Conservation (phyloP, 2,329 filamentous ascomycete genomes). For the Fusarium solani-melongenae region DNA sequence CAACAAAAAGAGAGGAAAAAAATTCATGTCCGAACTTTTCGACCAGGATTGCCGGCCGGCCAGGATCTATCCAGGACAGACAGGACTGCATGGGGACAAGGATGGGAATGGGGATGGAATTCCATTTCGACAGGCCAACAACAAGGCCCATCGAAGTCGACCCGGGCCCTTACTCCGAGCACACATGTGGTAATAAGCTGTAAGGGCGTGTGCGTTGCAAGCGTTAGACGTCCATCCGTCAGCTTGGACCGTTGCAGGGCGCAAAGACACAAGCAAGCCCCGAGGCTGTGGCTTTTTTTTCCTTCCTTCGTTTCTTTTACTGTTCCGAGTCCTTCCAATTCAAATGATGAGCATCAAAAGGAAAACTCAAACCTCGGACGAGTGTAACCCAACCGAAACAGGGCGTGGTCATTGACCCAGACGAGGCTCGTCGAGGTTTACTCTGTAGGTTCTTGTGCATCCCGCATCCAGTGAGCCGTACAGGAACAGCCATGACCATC, state of each 20-base stretch:
- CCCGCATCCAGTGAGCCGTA: not conserved
- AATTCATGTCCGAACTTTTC: slow-evolving; percentile 25
- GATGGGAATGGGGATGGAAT: slow-evolving; percentile 39
- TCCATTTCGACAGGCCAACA: slow-evolving; percentile 28
- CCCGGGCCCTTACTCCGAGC: slow-evolving; percentile 6
- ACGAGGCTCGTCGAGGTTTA: slow-evolving; percentile 9
- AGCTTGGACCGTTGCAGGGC: slow-evolving; percentile 2
- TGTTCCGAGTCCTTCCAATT: slow-evolving; percentile 6
- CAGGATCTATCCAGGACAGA: slow-evolving; percentile 13
- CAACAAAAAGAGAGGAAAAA: slow-evolving; percentile 20
- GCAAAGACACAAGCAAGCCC: slow-evolving; percentile 7
- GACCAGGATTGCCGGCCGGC: slow-evolving; percentile 30
- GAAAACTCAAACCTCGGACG: slow-evolving; percentile 5
- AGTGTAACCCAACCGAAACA: slow-evolving; percentile 14
- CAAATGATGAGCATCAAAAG: slow-evolving; percentile 5
- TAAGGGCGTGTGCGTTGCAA: slow-evolving; percentile 30
- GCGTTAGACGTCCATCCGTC: slow-evolving; percentile 25
- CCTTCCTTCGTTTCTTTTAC: not conserved
- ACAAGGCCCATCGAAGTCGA: slow-evolving; percentile 20
- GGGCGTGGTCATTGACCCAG: not conserved
- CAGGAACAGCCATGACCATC: not conserved
- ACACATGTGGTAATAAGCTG: slow-evolving; percentile 15
- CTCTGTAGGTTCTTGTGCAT: not conserved
- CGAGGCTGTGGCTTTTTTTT: slow-evolving; percentile 4
- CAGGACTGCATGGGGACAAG: slow-evolving; percentile 36